phyloP scores from a whole-genome alignment of 352 stramenopile species.

The Phytophthora citricola region DNA sequence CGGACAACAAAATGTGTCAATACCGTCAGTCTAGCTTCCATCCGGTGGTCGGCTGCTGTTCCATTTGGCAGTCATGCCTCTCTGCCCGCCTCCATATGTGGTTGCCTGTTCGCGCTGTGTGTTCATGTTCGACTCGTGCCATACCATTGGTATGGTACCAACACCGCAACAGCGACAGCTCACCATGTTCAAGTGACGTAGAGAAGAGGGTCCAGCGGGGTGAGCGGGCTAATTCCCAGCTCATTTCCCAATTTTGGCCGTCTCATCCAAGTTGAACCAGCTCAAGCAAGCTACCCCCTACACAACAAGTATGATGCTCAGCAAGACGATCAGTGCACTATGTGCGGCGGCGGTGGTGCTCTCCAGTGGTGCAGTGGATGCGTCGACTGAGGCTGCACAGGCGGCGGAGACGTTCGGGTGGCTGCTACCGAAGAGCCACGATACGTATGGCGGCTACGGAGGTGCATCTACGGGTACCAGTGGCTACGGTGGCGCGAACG shows the following conservation, averaged over 20 bases:
- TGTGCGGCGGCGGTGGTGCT: not conserved
- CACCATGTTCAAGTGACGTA: too few relatives aligned
- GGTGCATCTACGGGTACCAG: not conserved
- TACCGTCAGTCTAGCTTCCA: too few relatives aligned
- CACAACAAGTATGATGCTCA: constrained; percentile 25
- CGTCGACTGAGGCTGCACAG: not conserved
- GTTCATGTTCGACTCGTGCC: too few relatives aligned
- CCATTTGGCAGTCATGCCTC: too few relatives aligned
- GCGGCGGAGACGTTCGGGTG: constrained; percentile 5
- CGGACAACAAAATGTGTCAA: too few relatives aligned
- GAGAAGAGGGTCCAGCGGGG: too few relatives aligned
- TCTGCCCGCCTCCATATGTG: too few relatives aligned
- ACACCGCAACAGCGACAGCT: too few relatives aligned
- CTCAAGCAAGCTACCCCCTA: not conserved
- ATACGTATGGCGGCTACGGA: constrained; percentile 2
- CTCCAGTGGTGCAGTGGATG: not conserved
- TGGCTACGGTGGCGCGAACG: not conserved
- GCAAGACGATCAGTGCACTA: constrained; percentile 8
- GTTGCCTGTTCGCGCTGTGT: too few relatives aligned
- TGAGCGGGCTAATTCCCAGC: not conserved
- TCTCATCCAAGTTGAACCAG: constrained; percentile 3
- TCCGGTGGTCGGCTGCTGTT: too few relatives aligned
- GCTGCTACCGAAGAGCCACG: constrained; percentile 13
- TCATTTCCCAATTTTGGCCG: constrained; percentile 21
- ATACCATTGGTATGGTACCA: too few relatives aligned